These are phyloP conservation scores for Claviceps digitariae DNA, from an alignment of 2,329 filamentous ascomycete genomes.

Conservation along the genomic window DNA sequence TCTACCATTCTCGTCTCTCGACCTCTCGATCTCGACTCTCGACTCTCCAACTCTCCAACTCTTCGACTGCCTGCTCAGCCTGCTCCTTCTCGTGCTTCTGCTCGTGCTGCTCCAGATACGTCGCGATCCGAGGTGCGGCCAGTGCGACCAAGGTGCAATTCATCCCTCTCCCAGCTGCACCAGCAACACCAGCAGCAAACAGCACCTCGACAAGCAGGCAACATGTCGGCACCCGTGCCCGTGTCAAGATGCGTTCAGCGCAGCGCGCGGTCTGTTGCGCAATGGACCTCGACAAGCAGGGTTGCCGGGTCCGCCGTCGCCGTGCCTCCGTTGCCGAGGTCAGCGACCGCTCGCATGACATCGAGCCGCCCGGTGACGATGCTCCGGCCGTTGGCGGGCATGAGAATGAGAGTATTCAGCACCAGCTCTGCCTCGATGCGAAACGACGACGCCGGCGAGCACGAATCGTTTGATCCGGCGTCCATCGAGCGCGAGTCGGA, in stretches of 20 bases:
- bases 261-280: conserved; percentile 20
- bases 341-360: conserved; percentile 5
- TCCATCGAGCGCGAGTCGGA: conserved; percentile 76
- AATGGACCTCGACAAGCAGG: conserved; percentile 15
- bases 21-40: neutral
- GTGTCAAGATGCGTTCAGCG: conserved; percentile 27
- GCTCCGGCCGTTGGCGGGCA: conserved; percentile 10
- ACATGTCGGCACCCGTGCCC: conserved; percentile 23
- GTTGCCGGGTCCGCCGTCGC: conserved; percentile 6
- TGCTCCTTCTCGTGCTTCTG: neutral
- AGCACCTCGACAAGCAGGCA: conserved; percentile 7
- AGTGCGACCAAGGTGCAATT: neutral
- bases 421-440: conserved; percentile 15
- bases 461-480: conserved; percentile 49
- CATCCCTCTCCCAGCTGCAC: neutral
- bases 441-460: conserved; percentile 21
- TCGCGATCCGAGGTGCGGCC: neutral
- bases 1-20: neutral
- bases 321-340: conserved; percentile 10
- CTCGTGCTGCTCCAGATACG: neutral
- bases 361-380: conserved; percentile 10
- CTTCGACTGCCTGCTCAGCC: too few species aligned
- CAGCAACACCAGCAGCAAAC: neutral
- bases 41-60: too few species aligned
- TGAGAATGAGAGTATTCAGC: conserved; percentile 24